phyloP scores from a whole-genome alignment of 2,329 filamentous ascomycete species.

The Diaporthe helianthi region DNA sequence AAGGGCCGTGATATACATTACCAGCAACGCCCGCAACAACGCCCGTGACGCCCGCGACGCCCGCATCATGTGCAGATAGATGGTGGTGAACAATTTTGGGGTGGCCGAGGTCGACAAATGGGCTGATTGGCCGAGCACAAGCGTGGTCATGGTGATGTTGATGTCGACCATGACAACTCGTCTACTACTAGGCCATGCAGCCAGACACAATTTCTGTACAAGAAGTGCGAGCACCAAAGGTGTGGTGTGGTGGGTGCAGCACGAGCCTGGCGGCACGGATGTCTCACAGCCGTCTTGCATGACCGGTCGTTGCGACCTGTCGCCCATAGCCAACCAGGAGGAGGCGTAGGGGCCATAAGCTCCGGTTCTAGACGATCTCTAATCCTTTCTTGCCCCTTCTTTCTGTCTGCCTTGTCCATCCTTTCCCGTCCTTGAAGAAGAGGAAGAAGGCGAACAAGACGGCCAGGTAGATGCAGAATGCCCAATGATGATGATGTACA shows the following conservation, averaged over 20 bases:
- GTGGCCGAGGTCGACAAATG: background rate
- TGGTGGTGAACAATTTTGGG: too few relatives aligned
- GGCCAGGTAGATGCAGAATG: background rate
- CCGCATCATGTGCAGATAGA: background rate
- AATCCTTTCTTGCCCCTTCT: background rate
- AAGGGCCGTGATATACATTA: background rate
- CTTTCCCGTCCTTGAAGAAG: too few relatives aligned
- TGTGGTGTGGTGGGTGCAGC: slow-evolving; percentile 12
- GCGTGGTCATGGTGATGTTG: background rate
- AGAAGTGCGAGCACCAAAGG: background rate
- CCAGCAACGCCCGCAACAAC: background rate
- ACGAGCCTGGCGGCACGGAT: slow-evolving; percentile 24
- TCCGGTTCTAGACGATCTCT: slow-evolving; percentile 3
- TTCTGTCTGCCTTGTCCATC: too few relatives aligned
- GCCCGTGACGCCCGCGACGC: too few relatives aligned
- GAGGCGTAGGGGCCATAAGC: background rate
- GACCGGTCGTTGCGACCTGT: slow-evolving; percentile 24
- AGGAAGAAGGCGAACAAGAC: background rate
- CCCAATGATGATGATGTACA: background rate
- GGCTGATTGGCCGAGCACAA: background rate
- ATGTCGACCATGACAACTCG: background rate
- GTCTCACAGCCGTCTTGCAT: slow-evolving; percentile 25
- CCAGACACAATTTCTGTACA: background rate
- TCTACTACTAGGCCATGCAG: background rate
- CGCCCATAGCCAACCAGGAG: slow-evolving; percentile 3